Evolutionary conservation across 306 rosid genomes (phyloP).

Genomic region (Quillaja saponaria): DNA sequence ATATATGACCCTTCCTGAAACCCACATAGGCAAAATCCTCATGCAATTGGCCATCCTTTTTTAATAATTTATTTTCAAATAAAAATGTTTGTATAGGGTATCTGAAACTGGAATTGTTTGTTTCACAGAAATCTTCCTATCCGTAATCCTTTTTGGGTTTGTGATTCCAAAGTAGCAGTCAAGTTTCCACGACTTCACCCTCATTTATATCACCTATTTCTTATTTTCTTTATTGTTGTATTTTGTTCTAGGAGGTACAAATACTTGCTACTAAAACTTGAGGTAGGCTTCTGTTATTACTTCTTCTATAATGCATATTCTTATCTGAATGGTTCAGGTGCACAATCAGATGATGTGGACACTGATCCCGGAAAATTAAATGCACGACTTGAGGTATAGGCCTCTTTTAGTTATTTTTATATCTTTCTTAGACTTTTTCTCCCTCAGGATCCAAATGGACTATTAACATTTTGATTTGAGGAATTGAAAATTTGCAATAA

Average conservation of each 20-base stretch:
- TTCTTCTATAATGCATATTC: constrained; percentile 24
- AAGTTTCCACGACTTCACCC: constrained; percentile 1
- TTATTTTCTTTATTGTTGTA: neutral
- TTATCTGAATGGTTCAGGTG: constrained; percentile 36
- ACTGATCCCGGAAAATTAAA: constrained; percentile 59
- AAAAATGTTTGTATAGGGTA: constrained; percentile 1
- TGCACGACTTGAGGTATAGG: constrained; percentile 73
- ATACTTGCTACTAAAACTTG: constrained; percentile 15
- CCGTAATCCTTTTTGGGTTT: constrained; percentile 4
- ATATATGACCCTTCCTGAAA: no score
- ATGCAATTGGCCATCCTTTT: no score
- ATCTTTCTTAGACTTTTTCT: constrained; percentile 14
- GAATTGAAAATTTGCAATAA: neutral
- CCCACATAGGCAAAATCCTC: no score
- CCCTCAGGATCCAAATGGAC: constrained; percentile 6
- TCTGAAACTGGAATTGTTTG: constrained; percentile 11
- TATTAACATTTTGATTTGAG: neutral
- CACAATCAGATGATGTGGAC: constrained; percentile 49
- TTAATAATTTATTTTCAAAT: neutral
- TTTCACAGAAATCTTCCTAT: constrained; percentile 1
- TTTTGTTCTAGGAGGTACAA: constrained; percentile 3
- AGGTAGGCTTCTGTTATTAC: constrained; percentile 12
- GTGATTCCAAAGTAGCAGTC: constrained; percentile 8
- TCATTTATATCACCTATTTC: constrained; percentile 1
- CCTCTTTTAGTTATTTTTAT: constrained; percentile 18